Evolutionary conservation across 192 early-diverging fungal species (phyloP), one percentile per base, ranked within the genome.

Genomic region (Coemansia sp.): DNA sequence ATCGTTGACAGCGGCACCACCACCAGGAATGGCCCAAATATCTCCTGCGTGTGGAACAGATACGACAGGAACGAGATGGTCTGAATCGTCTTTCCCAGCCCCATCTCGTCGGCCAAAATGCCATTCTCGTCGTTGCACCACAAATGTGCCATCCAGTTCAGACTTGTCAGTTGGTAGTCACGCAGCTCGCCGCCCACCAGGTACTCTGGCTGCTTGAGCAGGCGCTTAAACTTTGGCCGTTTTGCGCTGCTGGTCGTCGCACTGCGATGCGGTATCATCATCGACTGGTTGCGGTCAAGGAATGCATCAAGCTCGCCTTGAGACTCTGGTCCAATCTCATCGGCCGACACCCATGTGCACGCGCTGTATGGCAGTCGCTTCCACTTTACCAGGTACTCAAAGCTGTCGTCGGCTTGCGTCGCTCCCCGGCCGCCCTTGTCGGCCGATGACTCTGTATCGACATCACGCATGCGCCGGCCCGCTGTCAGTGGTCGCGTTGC

Each of bases 51-150:
- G 74, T 98, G 89, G 73, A 93, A 93, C 11, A 99, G 79, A 56
- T 93, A 95, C 22, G 86, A 89, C 15, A 98, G 80, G 65, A 98
- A 94, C 22, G 93, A 90, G 56, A 98, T 95, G 2, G 93, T 95
- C 78, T 99, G 98, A 2, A 99, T 85, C 0, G 98, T 98, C 81
- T 99, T 99, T 4, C 98, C 98, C 17, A 97, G 76, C 15, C 94
- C 90, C 93, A 90, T 88, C 80, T 98, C 96, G 68, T 98, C 96
- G 0, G 96, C 98, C 35, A 98, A 65, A 63, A 99, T 98, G 4
- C 96, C 98, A 69, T 98, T 98, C 72, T 94, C 84, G 79, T 97
- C 93, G 54, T 86, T 85, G 66, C 93, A 91, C 96, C 96, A 99
- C 45, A 98, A 78, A 60, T 90, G 86, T 3, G 93, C 93, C 88